phyloP scores from a whole-genome alignment of 768 basidiomycete species.

The Tephrocybe rancida region DNA sequence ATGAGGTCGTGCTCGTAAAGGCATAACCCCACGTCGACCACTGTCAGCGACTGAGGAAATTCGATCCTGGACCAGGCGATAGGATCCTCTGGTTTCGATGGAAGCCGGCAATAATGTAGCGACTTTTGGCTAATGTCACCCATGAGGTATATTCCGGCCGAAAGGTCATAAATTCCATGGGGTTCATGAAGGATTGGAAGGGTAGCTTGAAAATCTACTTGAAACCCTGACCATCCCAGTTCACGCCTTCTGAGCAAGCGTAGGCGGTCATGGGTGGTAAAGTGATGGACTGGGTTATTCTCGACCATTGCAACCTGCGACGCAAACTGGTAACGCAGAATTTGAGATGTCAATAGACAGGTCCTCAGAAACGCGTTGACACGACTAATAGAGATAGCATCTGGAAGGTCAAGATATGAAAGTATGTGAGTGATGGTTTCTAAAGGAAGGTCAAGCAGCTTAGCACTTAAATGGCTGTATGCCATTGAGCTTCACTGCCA shows the following conservation, averaged over 20 bases:
- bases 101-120: slow-evolving; percentile 36
- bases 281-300: slow-evolving; percentile 3
- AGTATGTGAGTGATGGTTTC: slow-evolving; percentile 14
- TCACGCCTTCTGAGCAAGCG: slow-evolving; percentile 6
- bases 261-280: slow-evolving; percentile 7
- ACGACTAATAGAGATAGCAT: slow-evolving; percentile 6
- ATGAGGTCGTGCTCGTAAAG: slow-evolving; percentile 48
- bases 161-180: slow-evolving; percentile 44
- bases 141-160: slow-evolving; percentile 41
- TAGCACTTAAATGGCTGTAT: not conserved
- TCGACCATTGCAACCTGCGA: slow-evolving; percentile 7
- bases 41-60: slow-evolving; percentile 20
- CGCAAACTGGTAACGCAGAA: slow-evolving; percentile 12
- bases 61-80: slow-evolving; percentile 31
- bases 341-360: not conserved
- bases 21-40: slow-evolving; percentile 46
- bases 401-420: slow-evolving; percentile 3
- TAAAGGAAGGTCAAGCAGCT: slow-evolving; percentile 10
- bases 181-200: slow-evolving; percentile 12
- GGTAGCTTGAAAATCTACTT: slow-evolving; percentile 4
- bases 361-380: slow-evolving; percentile 7
- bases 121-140: slow-evolving; percentile 28
- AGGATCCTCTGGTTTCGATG: slow-evolving; percentile 25
- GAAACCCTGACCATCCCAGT: slow-evolving; percentile 11
- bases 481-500: too few species aligned